phyloP scores from a whole-genome alignment of 1,139 yeast genomes.

The Tardiomyces blankii region DNA sequence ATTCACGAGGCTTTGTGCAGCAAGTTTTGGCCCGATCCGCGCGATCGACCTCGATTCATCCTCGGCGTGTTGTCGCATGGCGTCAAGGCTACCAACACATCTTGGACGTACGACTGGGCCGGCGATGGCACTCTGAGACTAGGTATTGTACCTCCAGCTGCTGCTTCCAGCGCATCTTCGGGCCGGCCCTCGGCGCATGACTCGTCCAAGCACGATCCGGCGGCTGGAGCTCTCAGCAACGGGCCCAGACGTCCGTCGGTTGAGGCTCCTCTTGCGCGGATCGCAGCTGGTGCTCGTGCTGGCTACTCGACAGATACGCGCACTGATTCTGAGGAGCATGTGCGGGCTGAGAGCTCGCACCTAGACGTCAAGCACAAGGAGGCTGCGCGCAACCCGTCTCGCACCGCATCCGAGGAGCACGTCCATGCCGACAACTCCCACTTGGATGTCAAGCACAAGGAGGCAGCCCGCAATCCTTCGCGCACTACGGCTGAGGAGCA shows the following conservation, averaged over 20 bases:
- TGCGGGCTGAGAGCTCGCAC: not conserved
- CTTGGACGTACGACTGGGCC: constrained; percentile 43
- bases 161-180: constrained; percentile 3
- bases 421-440: not conserved
- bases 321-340: not conserved
- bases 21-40: constrained; percentile 41
- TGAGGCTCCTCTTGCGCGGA: not conserved
- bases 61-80: constrained; percentile 84
- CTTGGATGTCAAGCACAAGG: not conserved
- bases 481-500: not conserved
- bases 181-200: not conserved
- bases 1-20: constrained; percentile 42
- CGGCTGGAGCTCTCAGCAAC: not conserved
- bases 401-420: not conserved
- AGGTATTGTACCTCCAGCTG: constrained; percentile 30
- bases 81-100: constrained; percentile 33
- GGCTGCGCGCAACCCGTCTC: not conserved
- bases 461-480: not conserved
- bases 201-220: constrained; percentile 1
- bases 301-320: constrained; percentile 1
- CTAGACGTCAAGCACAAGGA: not conserved
- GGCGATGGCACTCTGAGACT: constrained; percentile 53
- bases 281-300: constrained; percentile 3
- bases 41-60: constrained; percentile 43
- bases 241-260: constrained; percentile 1